Percentiles rank a stretch among this genome's conserved stretches.
Evolutionary conservation across 2,329 filamentous ascomycete species (phyloP).

Genomic region (Neonectria punicea): DNA sequence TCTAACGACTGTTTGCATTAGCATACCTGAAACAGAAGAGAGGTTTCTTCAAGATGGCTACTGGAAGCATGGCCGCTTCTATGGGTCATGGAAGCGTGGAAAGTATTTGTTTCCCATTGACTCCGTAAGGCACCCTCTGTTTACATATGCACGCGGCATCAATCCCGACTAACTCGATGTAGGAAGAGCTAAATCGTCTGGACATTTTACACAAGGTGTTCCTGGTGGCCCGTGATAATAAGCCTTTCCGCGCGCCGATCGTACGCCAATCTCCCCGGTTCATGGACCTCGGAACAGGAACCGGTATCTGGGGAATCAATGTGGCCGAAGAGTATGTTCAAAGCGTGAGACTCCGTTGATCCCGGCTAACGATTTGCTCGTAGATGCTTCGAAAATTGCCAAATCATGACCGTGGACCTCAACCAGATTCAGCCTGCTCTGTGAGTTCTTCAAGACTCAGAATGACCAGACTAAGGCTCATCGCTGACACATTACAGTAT

Average conservation of each 20-base stretch:
- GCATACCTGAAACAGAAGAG: constrained; percentile 31
- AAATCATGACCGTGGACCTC: constrained; percentile 53
- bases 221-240: constrained; percentile 67
- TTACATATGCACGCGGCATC: background rate
- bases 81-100: constrained; percentile 73
- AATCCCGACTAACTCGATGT: constrained; percentile 31
- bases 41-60: constrained; percentile 43
- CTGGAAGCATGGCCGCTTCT: constrained; percentile 74
- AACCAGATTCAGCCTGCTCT: constrained; percentile 53
- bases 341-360: background rate
- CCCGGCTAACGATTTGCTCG: constrained; percentile 8
- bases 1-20: constrained; percentile 29
- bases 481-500: constrained; percentile 63
- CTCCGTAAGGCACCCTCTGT: constrained; percentile 61
- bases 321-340: constrained; percentile 74
- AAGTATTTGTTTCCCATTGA: constrained; percentile 84
- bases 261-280: constrained; percentile 50
- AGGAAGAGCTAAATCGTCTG: constrained; percentile 80
- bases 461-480: background rate
- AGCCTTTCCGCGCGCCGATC: constrained; percentile 38
- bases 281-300: constrained; percentile 82
- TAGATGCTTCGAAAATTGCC: constrained; percentile 40
- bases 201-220: constrained; percentile 87
- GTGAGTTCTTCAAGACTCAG: constrained; percentile 41
- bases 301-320: constrained; percentile 91